A percentile compares a stretch with the other conserved stretches of the same genome.
Conservation (phyloP, 1,284 basidiomycete species). For the Athelia psychrophila region DNA sequence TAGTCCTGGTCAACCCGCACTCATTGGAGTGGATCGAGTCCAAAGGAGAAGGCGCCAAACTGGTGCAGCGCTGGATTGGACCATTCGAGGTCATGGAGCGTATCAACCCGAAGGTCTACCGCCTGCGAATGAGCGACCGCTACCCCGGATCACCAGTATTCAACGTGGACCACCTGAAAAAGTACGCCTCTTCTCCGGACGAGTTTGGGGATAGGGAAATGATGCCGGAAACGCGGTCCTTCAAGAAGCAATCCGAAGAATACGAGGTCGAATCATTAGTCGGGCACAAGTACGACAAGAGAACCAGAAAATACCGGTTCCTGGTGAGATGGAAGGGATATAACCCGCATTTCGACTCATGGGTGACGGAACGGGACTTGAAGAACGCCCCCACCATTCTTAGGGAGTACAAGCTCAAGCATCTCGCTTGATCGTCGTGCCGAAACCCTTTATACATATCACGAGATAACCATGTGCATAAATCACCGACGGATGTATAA, state of each 20-base stretch:
- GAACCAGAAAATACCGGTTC: background rate
- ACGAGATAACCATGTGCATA: no score
- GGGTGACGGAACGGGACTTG: background rate
- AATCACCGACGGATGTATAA: no score
- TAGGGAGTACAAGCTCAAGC: background rate
- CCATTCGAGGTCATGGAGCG: conserved; percentile 19
- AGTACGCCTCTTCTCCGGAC: conserved; percentile 13
- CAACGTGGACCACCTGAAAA: conserved; percentile 24
- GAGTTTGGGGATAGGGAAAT: conserved; percentile 11
- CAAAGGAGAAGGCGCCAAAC: conserved; percentile 20
- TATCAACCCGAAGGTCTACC: conserved; percentile 19
- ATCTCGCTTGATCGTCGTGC: background rate
- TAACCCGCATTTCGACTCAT: conserved; percentile 1
- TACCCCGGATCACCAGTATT: conserved; percentile 25
- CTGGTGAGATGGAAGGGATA: conserved; percentile 6
- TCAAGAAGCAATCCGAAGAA: conserved; percentile 8
- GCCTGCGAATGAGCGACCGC: conserved; percentile 20
- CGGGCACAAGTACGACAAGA: conserved; percentile 4
- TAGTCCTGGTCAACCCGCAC: conserved; percentile 21
- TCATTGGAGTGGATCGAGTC: conserved; percentile 15
- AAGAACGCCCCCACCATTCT: background rate
- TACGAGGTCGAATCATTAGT: conserved; percentile 17
- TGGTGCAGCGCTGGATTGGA: conserved; percentile 19
- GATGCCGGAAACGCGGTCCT: conserved; percentile 2
- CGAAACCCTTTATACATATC: no score